Conservation (phyloP, 345 rosid species). For the Lumnitzera littorea region DNA sequence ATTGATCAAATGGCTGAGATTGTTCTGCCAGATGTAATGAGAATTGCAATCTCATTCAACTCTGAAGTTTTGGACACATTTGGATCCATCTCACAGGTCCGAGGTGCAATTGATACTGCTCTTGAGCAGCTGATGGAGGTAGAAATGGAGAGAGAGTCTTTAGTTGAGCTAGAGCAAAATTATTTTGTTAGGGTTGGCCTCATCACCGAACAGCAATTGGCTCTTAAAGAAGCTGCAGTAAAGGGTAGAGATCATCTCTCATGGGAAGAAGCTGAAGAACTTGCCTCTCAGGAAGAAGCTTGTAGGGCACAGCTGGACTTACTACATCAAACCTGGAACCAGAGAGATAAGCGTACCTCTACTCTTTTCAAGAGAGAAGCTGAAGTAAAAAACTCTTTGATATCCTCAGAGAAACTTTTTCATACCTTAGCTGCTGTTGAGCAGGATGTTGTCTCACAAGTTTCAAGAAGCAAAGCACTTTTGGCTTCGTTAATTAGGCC, state of each 20-base stretch:
- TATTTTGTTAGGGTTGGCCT: slow-evolving; percentile 76
- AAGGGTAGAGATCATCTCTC: slow-evolving; percentile 87
- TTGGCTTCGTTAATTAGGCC: slow-evolving; percentile 49
- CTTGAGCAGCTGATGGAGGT: slow-evolving; percentile 69
- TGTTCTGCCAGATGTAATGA: slow-evolving; percentile 58
- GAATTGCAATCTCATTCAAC: slow-evolving; percentile 54
- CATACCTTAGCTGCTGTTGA: slow-evolving; percentile 43
- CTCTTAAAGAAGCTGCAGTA: slow-evolving; percentile 76
- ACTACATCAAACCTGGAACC: slow-evolving; percentile 82
- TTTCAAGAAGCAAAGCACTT: slow-evolving; percentile 49
- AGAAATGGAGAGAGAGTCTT: slow-evolving; percentile 65
- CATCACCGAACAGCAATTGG: slow-evolving; percentile 77
- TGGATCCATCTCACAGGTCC: slow-evolving; percentile 69
- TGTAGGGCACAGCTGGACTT: slow-evolving; percentile 78
- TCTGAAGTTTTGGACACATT: slow-evolving; percentile 81
- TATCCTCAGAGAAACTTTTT: slow-evolving; percentile 54
- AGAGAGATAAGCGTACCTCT: slow-evolving; percentile 54
- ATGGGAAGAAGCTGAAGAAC: slow-evolving; percentile 98
- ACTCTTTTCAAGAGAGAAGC: slow-evolving; percentile 54
- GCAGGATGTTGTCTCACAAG: slow-evolving; percentile 37
- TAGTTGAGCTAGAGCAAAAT: slow-evolving; percentile 73
- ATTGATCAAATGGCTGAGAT: slow-evolving; percentile 59
- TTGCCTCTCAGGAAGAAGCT: slow-evolving; percentile 94
- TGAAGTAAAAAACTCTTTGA: slow-evolving; percentile 47
- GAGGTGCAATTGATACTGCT: slow-evolving; percentile 72